Evolutionary conservation across 805 yeast species (phyloP), one percentile per base, ranked within the genome.

Genomic region (Candida germanica): DNA sequence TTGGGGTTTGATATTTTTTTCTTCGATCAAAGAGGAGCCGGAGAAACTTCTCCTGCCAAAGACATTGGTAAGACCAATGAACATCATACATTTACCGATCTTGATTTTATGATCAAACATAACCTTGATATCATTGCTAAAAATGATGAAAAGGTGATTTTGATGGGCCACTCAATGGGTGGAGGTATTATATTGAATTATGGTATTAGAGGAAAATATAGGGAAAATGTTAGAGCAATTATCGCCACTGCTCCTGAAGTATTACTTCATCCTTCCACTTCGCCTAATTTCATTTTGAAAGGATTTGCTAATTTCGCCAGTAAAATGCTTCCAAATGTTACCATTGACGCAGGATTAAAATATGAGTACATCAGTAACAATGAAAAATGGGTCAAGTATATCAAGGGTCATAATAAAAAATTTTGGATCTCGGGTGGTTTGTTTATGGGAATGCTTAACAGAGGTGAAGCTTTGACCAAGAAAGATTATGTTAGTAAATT

Each of bases 141-240:
- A 26, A 35, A 36, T 9, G 56, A 54, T 5, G 66, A 64, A 31
- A 73, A 73, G 42, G 47, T 83, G 21, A 71, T 64, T 47, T 50
- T 85, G 30, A 63, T 73, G 50, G 88, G 91, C 1, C 87, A 80
- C 46, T 83, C 88, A 7, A 83, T 85, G 89, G 95, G 95, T 33
- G 91, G 91, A 14, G 89, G 83, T 0, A 77, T 84, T 33, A 64
- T 63, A 0, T 59, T 84, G 39, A 80, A 79, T 54, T 83, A 84
- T 53, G 78, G 75, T 3, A 66, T 76, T 24, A 51, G 53, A 21
- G 89, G 89, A 2, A 71, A 64, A 40, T 59, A 69, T 49, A 66
- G 59, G 29, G 66, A 71, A 18, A 47, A 66, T 13, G 40, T 84
- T 17, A 58, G 63, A 22, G 77, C 76, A 0, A 67, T 75, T 29